Evolutionary conservation across 805 yeast genomes (phyloP).

Genomic region (Cyberlindnera mrakii): DNA sequence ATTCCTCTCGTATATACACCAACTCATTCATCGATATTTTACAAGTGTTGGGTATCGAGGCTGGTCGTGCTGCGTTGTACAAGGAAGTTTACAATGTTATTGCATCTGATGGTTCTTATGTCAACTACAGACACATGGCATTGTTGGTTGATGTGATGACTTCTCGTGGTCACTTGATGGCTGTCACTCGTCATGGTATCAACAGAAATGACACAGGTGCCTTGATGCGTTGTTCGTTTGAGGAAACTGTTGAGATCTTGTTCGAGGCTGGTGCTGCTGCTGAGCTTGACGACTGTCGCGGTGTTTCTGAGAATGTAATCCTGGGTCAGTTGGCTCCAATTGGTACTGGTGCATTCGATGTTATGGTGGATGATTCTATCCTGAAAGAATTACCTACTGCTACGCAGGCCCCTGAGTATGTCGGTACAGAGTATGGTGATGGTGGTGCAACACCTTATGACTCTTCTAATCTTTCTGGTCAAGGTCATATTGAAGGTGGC

Average conservation of each 20-base stretch:
- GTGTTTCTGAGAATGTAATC: slow-evolving; percentile 96
- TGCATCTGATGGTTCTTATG: slow-evolving; percentile 99
- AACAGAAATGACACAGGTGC: slow-evolving; percentile 99
- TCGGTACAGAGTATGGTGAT: slow-evolving; percentile 34
- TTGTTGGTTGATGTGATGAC: slow-evolving; percentile 97
- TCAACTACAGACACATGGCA: slow-evolving; percentile 97
- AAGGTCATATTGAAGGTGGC: slow-evolving; percentile 53
- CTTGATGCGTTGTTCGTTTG: slow-evolving; percentile 98
- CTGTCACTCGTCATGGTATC: slow-evolving; percentile 99
- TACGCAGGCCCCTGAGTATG: slow-evolving; percentile 31
- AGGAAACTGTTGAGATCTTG: slow-evolving; percentile 96
- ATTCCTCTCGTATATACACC: slow-evolving; percentile 83
- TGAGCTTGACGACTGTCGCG: slow-evolving; percentile 95
- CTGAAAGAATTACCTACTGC: slow-evolving; percentile 42
- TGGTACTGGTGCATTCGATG: slow-evolving; percentile 98
- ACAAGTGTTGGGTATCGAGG: slow-evolving; percentile 96
- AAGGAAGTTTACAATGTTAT: slow-evolving; percentile 94
- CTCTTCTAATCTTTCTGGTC: slow-evolving; percentile 67
- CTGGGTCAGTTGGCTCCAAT: slow-evolving; percentile 98
- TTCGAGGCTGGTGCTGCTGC: slow-evolving; percentile 98
- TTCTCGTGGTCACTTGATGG: slow-evolving; percentile 95
- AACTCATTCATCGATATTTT: slow-evolving; percentile 94
- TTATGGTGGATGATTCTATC: slow-evolving; percentile 87
- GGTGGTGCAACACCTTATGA: slow-evolving; percentile 89
- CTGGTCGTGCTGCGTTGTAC: slow-evolving; percentile 91